Evolutionary conservation across 148 eudicot species (phyloP).

Genomic region (Dysphania ambrosioides): DNA sequence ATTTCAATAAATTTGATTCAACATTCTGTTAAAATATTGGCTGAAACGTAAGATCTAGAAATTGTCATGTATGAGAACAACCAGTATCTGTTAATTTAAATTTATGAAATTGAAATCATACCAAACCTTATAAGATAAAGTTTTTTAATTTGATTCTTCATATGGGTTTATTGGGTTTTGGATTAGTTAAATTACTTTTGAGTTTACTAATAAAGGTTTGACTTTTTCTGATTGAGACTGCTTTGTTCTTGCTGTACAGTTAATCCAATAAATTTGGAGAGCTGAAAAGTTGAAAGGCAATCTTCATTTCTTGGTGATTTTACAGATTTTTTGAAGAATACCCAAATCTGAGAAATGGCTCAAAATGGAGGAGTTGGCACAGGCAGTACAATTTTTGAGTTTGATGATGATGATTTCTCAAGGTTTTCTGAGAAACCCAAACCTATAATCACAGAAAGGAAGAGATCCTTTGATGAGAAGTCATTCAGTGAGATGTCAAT

Average conservation of each 20-base stretch:
- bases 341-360: neutral
- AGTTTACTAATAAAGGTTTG: constrained; percentile 15
- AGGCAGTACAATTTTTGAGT: constrained; percentile 54
- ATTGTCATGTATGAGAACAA: too few relatives aligned
- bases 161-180: constrained; percentile 2
- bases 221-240: constrained; percentile 17
- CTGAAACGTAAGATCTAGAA: constrained; percentile 7
- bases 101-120: neutral
- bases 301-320: constrained; percentile 1
- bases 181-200: constrained; percentile 11
- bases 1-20: neutral
- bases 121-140: neutral
- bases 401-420: constrained; percentile 53
- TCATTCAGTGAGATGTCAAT: constrained; percentile 71
- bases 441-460: constrained; percentile 61
- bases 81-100: too few relatives aligned
- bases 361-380: constrained; percentile 38
- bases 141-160: neutral
- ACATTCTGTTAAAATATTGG: neutral
- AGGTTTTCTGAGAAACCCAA: constrained; percentile 52
- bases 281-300: constrained; percentile 2
- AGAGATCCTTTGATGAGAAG: constrained; percentile 68
- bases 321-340: constrained; percentile 10
- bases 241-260: neutral
- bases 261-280: neutral